phyloP scores from a whole-genome alignment of 1,139 yeast genomes.

The Ogataea hybrid region DNA sequence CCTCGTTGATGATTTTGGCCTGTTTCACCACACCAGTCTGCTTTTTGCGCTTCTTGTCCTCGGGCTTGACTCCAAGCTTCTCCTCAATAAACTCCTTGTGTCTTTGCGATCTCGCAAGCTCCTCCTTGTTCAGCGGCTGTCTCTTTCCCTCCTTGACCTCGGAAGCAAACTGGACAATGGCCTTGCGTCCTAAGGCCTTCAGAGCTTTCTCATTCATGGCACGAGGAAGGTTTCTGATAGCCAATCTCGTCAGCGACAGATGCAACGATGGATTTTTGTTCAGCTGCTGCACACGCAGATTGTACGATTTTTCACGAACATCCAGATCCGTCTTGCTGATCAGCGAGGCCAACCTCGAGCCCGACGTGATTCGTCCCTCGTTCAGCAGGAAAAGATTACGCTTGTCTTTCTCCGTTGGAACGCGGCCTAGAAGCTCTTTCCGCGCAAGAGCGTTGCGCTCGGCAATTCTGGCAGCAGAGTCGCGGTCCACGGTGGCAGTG shows the following conservation, averaged over 20 bases:
- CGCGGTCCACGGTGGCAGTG: constrained; percentile 83
- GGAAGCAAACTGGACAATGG: constrained; percentile 90
- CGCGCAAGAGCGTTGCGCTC: constrained; percentile 74
- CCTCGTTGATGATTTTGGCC: constrained; percentile 89
- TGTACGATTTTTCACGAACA: constrained; percentile 83
- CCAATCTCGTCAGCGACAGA: constrained; percentile 88
- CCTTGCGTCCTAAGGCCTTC: constrained; percentile 91
- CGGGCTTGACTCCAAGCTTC: constrained; percentile 41
- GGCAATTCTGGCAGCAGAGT: constrained; percentile 73
- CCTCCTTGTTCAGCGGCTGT: constrained; percentile 89
- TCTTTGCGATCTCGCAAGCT: constrained; percentile 72
- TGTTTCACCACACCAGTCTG: constrained; percentile 90
- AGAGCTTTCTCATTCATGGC: constrained; percentile 85
- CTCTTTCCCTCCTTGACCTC: constrained; percentile 76
- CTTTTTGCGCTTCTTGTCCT: constrained; percentile 59
- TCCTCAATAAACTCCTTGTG: constrained; percentile 41
- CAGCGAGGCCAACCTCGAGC: constrained; percentile 72
- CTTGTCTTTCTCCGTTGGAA: constrained; percentile 75
- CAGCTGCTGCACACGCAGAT: constrained; percentile 84
- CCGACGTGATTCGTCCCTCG: constrained; percentile 88
- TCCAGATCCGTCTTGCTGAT: constrained; percentile 76
- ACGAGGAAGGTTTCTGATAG: constrained; percentile 90
- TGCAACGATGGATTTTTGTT: constrained; percentile 89
- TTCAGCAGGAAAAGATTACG: constrained; percentile 83
- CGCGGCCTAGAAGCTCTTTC: constrained; percentile 74